Evolutionary conservation across 2,329 filamentous ascomycete genomes (phyloP).

Genomic region (Septoria petroselini): DNA sequence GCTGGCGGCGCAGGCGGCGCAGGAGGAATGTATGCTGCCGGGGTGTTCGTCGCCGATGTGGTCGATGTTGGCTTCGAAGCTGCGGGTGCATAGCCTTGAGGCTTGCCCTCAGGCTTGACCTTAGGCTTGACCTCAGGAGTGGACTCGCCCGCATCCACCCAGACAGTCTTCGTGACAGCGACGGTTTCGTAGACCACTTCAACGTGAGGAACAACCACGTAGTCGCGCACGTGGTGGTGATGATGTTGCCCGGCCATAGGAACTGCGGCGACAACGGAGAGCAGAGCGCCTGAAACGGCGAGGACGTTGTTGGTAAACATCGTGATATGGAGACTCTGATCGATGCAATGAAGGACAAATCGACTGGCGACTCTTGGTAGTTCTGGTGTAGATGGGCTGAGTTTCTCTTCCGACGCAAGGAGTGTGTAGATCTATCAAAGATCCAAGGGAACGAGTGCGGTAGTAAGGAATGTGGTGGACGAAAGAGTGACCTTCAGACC

Average conservation of each 20-base stretch:
- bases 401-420: conserved; percentile 18
- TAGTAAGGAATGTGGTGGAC: conserved; percentile 28
- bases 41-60: neutral
- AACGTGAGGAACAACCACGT: conserved; percentile 51
- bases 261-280: conserved; percentile 34
- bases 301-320: conserved; percentile 36
- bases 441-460: conserved; percentile 26
- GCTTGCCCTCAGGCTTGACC: neutral
- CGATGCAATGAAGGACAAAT: conserved; percentile 22
- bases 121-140: conserved; percentile 7
- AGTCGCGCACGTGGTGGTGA: conserved; percentile 40
- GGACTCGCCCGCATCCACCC: conserved; percentile 39
- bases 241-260: conserved; percentile 28
- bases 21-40: conserved; percentile 12
- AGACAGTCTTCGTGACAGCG: conserved; percentile 50
- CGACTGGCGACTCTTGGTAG: conserved; percentile 23
- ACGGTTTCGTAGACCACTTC: conserved; percentile 50
- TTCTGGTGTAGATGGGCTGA: conserved; percentile 10
- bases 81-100: conserved; percentile 12
- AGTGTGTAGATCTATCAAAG: conserved; percentile 31
- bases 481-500: conserved; percentile 27
- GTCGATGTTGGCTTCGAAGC: conserved; percentile 11
- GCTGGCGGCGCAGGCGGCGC: conserved; percentile 23
- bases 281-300: conserved; percentile 33
- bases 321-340: conserved; percentile 17